These are phyloP conservation scores for Heterobasidion occidentale DNA, from an alignment of 1,284 basidiomycete genomes.

Conservation along the genomic window DNA sequence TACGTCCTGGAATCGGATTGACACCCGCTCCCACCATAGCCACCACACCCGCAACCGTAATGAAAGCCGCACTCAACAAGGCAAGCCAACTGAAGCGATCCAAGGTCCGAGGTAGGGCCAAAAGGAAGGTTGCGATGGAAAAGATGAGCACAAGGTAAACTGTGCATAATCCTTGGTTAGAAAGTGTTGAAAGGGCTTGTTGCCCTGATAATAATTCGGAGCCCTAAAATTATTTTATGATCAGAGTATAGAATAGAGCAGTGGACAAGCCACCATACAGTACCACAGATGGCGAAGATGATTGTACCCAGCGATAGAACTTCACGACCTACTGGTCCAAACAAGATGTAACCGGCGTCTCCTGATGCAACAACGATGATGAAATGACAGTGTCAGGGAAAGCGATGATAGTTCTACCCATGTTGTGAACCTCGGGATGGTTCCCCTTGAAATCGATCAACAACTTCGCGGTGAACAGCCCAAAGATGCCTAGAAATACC, in stretches of 20 bases:
- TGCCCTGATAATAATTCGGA: constrained; percentile 42
- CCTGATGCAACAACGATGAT: constrained; percentile 22
- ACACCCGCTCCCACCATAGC: constrained; percentile 44
- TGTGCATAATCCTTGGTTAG: constrained; percentile 38
- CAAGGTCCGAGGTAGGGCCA: constrained; percentile 43
- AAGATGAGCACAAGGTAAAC: constrained; percentile 38
- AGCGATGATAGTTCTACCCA: constrained; percentile 25
- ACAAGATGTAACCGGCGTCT: constrained; percentile 45
- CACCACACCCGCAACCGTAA: constrained; percentile 12
- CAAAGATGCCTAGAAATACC: constrained; percentile 49
- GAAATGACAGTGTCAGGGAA: not conserved
- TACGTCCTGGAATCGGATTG: constrained; percentile 36
- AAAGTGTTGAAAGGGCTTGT: constrained; percentile 39
- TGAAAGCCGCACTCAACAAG: constrained; percentile 23
- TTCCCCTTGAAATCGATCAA: constrained; percentile 51
- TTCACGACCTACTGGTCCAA: constrained; percentile 41
- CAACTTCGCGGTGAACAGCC: constrained; percentile 43
- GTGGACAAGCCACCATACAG: constrained; percentile 22
- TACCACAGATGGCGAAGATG: constrained; percentile 41
- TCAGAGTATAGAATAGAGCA: not conserved
- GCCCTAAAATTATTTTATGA: constrained; percentile 24
- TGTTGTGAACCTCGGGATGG: constrained; percentile 47
- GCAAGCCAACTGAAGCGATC: constrained; percentile 38
- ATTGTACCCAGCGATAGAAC: constrained; percentile 39
- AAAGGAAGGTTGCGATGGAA: constrained; percentile 30